Percentiles rank a stretch among this genome's conserved stretches.
These are phyloP conservation scores for Moniliophthora roreri DNA, from an alignment of 1,284 basidiomycete genomes.

Conservation along the genomic window DNA sequence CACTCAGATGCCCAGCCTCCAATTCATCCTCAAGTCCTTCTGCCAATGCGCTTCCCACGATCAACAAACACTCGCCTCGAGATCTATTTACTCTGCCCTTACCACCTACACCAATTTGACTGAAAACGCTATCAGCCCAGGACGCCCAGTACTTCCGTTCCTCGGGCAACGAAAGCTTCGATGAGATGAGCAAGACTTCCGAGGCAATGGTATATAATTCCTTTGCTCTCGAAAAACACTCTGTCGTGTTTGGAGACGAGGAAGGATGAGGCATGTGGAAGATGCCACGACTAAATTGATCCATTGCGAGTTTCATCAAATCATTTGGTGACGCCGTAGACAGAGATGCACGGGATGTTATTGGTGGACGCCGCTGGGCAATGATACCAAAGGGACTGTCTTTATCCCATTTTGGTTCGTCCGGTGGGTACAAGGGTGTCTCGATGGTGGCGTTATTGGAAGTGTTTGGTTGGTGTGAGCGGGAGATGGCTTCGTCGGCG, in stretches of 20 bases:
- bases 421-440: conserved; percentile 25
- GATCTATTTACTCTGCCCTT: conserved; percentile 36
- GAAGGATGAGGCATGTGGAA: conserved; percentile 62
- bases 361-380: conserved; percentile 47
- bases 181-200: conserved; percentile 58
- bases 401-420: conserved; percentile 50
- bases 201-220: conserved; percentile 61
- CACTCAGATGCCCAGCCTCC: conserved; percentile 46
- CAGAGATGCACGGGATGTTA: conserved; percentile 50
- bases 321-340: conserved; percentile 44
- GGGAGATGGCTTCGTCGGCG: conserved; percentile 46
- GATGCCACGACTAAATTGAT: conserved; percentile 66
- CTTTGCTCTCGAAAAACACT: conserved; percentile 50
- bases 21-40: conserved; percentile 51
- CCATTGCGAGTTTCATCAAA: conserved; percentile 57
- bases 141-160: conserved; percentile 55
- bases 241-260: conserved; percentile 14
- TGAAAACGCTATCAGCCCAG: conserved; percentile 60
- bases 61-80: conserved; percentile 54
- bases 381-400: conserved; percentile 57
- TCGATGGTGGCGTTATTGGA: conserved; percentile 16
- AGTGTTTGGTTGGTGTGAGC: conserved; percentile 14
- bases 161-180: conserved; percentile 42
- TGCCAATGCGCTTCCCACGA: conserved; percentile 50
- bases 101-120: conserved; percentile 66